Evolutionary conservation across 75 land plant species (phyloP).

Genomic region (Cunninghamia lanceolata): DNA sequence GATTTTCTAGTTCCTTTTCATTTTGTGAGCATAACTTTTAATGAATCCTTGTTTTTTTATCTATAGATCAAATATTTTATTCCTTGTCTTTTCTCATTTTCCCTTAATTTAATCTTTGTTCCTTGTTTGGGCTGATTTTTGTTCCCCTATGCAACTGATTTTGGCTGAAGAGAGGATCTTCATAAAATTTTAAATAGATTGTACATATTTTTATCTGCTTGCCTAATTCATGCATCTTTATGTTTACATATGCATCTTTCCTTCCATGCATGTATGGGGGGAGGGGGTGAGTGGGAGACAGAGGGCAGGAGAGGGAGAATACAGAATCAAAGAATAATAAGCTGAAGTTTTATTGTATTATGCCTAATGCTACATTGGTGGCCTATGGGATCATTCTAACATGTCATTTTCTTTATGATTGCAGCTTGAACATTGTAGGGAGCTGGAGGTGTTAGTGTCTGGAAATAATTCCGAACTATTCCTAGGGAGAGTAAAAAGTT

Average conservation of each 20-base stretch:
- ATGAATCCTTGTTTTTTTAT: background rate
- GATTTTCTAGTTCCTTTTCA: background rate
- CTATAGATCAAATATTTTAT: background rate
- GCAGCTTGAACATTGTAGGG: constrained; percentile 3
- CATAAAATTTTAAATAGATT: background rate
- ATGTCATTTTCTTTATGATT: background rate
- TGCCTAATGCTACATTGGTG: background rate
- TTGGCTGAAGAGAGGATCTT: background rate
- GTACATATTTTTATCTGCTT: background rate
- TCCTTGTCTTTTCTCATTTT: background rate
- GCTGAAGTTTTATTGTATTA: background rate
- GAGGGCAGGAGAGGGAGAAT: background rate
- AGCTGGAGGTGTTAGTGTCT: constrained; percentile 2
- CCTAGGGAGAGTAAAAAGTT: background rate
- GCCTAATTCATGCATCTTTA: background rate
- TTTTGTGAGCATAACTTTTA: background rate
- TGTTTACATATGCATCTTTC: background rate
- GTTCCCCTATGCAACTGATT: background rate
- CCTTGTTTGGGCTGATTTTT: background rate
- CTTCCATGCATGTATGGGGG: background rate
- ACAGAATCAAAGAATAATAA: background rate
- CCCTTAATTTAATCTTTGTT: background rate
- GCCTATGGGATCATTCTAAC: background rate
- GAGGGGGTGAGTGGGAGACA: background rate
- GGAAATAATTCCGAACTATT: constrained; percentile 6